phyloP scores from a whole-genome alignment of 306 rosid species.

The Luffa acutangula region DNA sequence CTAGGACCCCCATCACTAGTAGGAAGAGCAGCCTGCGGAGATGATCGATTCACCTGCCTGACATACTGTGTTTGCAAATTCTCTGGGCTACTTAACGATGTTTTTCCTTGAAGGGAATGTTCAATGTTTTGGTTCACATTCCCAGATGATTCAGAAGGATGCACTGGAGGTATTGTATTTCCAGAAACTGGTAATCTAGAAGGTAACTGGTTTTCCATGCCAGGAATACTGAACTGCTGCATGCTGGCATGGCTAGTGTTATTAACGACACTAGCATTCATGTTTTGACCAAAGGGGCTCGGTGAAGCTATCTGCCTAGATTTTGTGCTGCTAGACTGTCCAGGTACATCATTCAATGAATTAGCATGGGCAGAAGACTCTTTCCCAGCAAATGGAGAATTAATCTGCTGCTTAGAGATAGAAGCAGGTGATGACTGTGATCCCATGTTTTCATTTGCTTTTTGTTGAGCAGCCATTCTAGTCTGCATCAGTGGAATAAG shows the following conservation, averaged over 20 bases:
- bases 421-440: conserved; percentile 52
- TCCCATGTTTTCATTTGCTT: conserved; percentile 45
- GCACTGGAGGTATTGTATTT: conserved; percentile 62
- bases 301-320: conserved; percentile 55
- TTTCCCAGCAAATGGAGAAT: conserved; percentile 50
- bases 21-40: conserved; percentile 47
- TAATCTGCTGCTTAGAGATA: conserved; percentile 63
- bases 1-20: conserved; percentile 47
- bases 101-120: conserved; percentile 41
- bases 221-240: conserved; percentile 61
- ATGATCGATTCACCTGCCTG: conserved; percentile 50
- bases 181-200: conserved; percentile 44
- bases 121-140: conserved; percentile 41
- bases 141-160: conserved; percentile 45
- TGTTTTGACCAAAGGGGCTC: conserved; percentile 42
- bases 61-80: conserved; percentile 37
- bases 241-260: conserved; percentile 31
- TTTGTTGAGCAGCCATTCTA: conserved; percentile 57
- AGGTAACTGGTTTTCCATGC: conserved; percentile 69
- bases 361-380: conserved; percentile 72
- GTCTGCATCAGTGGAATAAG: conserved; percentile 66
- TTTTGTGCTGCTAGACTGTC: conserved; percentile 54
- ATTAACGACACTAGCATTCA: conserved; percentile 34
- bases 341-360: conserved; percentile 63
- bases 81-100: conserved; percentile 39